These are phyloP conservation scores for Xylaria bambusicola DNA, from an alignment of 495 filamentous ascomycete genomes.

Conservation along the genomic window DNA sequence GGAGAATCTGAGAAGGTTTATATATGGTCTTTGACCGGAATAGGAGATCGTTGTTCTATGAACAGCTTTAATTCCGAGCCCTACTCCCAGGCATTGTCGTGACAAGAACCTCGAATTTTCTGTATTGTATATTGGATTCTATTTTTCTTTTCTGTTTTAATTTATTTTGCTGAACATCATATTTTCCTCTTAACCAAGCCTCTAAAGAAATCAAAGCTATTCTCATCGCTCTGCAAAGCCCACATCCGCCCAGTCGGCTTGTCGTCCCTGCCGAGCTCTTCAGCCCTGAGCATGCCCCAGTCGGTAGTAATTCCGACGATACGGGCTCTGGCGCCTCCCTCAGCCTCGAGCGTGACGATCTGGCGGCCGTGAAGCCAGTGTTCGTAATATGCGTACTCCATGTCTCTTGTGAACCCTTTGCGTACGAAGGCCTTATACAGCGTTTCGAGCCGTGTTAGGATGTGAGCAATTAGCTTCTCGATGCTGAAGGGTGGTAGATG, in stretches of 20 bases:
- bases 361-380: constrained; percentile 92
- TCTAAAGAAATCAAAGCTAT: constrained; percentile 97
- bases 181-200: constrained; percentile 84
- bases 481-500: constrained; percentile 61
- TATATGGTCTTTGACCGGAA: too few relatives aligned
- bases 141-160: too few relatives aligned
- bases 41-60: too few relatives aligned
- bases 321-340: constrained; percentile 74
- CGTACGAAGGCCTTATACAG: constrained; percentile 74
- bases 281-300: constrained; percentile 79
- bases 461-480: constrained; percentile 82
- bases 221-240: constrained; percentile 92
- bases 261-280: constrained; percentile 76
- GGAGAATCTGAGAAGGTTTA: too few relatives aligned
- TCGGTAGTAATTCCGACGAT: constrained; percentile 88
- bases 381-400: constrained; percentile 80
- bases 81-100: too few relatives aligned
- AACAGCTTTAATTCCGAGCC: too few relatives aligned
- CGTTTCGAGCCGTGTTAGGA: constrained; percentile 76
- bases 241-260: constrained; percentile 73
- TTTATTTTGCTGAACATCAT: constrained; percentile 33
- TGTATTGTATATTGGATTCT: too few relatives aligned
- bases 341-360: constrained; percentile 82
- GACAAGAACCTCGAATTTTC: too few relatives aligned
- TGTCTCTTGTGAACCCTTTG: constrained; percentile 67